Percentiles rank a stretch among this genome's conserved stretches.
phyloP scores from a whole-genome alignment of 2,329 filamentous ascomycete genomes.

The Diaporthe ampelina region DNA sequence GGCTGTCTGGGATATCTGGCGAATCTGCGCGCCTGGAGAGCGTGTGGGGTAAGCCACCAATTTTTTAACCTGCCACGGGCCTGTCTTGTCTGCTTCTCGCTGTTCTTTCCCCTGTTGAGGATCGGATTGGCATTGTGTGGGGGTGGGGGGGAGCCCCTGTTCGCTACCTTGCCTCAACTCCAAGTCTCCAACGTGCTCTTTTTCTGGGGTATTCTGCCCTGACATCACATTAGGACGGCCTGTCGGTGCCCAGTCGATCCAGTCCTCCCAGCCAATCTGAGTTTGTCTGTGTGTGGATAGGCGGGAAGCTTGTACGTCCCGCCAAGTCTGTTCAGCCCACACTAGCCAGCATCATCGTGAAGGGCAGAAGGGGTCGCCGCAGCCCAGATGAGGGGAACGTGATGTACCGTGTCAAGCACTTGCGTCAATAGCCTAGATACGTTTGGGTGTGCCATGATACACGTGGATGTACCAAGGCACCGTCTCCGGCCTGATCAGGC shows the following conservation, averaged over 20 bases:
- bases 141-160: constrained; percentile 5
- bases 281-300: too few relatives aligned
- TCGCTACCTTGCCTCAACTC: too few relatives aligned
- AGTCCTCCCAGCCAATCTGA: too few relatives aligned
- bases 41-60: constrained; percentile 1
- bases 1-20: background rate
- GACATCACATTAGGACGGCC: constrained; percentile 13
- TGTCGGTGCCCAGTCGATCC: too few relatives aligned
- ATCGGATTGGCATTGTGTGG: constrained; percentile 11
- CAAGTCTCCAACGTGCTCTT: background rate
- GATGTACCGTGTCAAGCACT: constrained; percentile 17
- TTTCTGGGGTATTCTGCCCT: constrained; percentile 15
- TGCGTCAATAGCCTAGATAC: constrained; percentile 10
- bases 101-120: constrained; percentile 23
- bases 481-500: background rate
- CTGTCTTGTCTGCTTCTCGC: background rate
- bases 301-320: too few relatives aligned
- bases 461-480: constrained; percentile 2
- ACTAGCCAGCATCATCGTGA: constrained; percentile 25
- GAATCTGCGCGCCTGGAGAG: too few relatives aligned
- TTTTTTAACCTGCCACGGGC: background rate
- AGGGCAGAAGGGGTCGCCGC: background rate
- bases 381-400: constrained; percentile 1
- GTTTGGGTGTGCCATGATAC: too few relatives aligned
- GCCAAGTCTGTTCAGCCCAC: too few relatives aligned